A percentile compares a stretch with the other conserved stretches of the same genome.
phyloP scores from a whole-genome alignment of 164 flowering plant genomes.

The Litsea cubeba region DNA sequence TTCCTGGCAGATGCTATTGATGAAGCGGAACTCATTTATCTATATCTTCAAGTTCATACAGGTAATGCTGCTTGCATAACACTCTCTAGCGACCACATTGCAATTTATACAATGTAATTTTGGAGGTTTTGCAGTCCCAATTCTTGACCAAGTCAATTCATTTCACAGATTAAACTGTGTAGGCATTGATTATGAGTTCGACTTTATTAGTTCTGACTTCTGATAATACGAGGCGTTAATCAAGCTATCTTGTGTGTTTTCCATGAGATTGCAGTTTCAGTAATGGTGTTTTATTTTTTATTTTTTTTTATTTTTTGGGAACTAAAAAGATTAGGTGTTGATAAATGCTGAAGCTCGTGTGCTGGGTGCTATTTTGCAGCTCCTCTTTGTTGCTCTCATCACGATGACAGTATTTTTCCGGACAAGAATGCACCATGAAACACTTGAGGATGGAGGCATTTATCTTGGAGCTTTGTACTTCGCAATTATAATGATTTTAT shows the following conservation, averaged over 20 bases:
- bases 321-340: background rate
- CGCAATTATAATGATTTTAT: conserved; percentile 76
- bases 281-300: background rate
- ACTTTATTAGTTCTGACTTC: background rate
- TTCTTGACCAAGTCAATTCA: background rate
- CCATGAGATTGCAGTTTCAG: background rate
- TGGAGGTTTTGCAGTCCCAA: background rate
- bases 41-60: conserved; percentile 87
- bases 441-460: conserved; percentile 76
- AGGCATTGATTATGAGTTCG: background rate
- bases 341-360: conserved; percentile 6
- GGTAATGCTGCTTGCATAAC: conserved; percentile 35
- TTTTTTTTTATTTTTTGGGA: background rate
- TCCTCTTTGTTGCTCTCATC: conserved; percentile 76
- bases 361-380: conserved; percentile 44
- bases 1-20: conserved; percentile 77
- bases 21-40: conserved; percentile 90
- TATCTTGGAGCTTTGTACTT: conserved; percentile 89
- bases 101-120: no score
- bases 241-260: background rate
- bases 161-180: background rate
- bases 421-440: conserved; percentile 63
- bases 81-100: background rate
- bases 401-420: conserved; percentile 95
- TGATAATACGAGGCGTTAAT: background rate